These are phyloP conservation scores for Fusarium proliferatum DNA, from an alignment of 2,329 filamentous ascomycete genomes.

Conservation along the genomic window DNA sequence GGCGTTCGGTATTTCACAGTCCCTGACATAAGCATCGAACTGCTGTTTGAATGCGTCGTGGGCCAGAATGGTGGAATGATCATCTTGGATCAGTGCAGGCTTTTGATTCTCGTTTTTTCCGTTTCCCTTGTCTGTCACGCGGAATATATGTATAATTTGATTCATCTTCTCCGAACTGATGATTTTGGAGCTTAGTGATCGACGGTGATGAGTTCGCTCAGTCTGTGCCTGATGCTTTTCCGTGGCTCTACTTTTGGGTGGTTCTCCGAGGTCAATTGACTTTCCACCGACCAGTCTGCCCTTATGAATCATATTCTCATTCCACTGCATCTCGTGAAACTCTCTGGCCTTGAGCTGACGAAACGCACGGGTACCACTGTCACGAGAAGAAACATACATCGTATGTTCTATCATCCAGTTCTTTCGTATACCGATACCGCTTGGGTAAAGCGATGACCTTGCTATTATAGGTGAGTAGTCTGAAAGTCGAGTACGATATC, in stretches of 20 bases:
- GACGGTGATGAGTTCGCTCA: background rate
- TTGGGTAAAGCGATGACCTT: slow-evolving; percentile 24
- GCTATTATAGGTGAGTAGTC: slow-evolving; percentile 46
- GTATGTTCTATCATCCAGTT: slow-evolving; percentile 58
- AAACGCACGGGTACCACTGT: slow-evolving; percentile 52
- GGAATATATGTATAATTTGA: slow-evolving; percentile 20
- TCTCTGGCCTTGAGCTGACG: slow-evolving; percentile 53
- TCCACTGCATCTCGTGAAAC: slow-evolving; percentile 57
- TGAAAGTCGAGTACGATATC: slow-evolving; percentile 55
- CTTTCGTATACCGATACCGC: slow-evolving; percentile 52
- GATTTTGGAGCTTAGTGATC: slow-evolving; percentile 7
- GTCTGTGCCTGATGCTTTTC: background rate
- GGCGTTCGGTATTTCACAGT: slow-evolving; percentile 55
- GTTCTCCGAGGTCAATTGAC: slow-evolving; percentile 31
- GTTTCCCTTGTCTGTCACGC: slow-evolving; percentile 2
- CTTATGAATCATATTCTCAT: slow-evolving; percentile 37
- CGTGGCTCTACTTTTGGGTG: background rate
- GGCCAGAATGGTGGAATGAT: background rate
- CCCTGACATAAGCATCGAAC: slow-evolving; percentile 42
- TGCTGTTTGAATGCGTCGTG: slow-evolving; percentile 19
- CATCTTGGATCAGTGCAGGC: background rate
- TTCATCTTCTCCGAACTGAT: slow-evolving; percentile 5
- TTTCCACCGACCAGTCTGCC: slow-evolving; percentile 52
- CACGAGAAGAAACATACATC: slow-evolving; percentile 54
- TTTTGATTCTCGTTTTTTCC: background rate